These are phyloP conservation scores for Ceratobasidium sp. DNA, from an alignment of 1,284 basidiomycete species.

Conservation along the genomic window DNA sequence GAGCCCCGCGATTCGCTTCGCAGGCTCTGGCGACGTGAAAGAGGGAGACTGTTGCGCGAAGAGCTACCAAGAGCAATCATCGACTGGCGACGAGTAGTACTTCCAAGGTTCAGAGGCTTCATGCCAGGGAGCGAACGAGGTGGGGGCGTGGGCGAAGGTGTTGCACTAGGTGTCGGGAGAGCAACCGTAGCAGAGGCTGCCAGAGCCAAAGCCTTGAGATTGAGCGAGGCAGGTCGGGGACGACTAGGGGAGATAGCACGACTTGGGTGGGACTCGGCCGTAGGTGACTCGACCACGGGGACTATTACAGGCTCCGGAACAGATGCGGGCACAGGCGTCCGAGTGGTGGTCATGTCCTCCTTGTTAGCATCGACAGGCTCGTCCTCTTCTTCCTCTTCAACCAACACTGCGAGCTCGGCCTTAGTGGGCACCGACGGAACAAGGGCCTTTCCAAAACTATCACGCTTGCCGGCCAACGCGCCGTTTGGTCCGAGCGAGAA, in stretches of 20 bases:
- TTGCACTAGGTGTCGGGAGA: conserved; percentile 50
- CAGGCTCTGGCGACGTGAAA: conserved; percentile 54
- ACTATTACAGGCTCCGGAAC: conserved; percentile 40
- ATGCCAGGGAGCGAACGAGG: conserved; percentile 43
- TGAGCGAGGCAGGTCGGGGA: conserved; percentile 45
- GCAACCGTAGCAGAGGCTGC: conserved; percentile 40
- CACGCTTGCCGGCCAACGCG: conserved; percentile 70
- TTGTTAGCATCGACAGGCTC: conserved; percentile 51
- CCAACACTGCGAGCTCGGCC: conserved; percentile 76
- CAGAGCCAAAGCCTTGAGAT: conserved; percentile 46
- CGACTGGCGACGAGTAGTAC: conserved; percentile 38
- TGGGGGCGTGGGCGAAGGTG: conserved; percentile 52
- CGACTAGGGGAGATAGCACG: conserved; percentile 44
- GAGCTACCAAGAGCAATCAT: conserved; percentile 18
- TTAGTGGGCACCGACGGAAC: conserved; percentile 67
- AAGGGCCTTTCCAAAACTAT: conserved; percentile 77
- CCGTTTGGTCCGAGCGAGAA: conserved; percentile 53
- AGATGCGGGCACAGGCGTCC: conserved; percentile 47
- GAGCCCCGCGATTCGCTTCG: conserved; percentile 51
- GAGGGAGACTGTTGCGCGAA: conserved; percentile 35
- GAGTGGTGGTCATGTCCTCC: conserved; percentile 4
- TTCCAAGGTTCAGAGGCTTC: conserved; percentile 44
- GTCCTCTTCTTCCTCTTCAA: conserved; percentile 83
- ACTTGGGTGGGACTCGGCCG: conserved; percentile 41
- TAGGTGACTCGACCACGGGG: conserved; percentile 38